Evolutionary conservation across 2,329 filamentous ascomycete species (phyloP).

Genomic region (Sarocladium strictum): DNA sequence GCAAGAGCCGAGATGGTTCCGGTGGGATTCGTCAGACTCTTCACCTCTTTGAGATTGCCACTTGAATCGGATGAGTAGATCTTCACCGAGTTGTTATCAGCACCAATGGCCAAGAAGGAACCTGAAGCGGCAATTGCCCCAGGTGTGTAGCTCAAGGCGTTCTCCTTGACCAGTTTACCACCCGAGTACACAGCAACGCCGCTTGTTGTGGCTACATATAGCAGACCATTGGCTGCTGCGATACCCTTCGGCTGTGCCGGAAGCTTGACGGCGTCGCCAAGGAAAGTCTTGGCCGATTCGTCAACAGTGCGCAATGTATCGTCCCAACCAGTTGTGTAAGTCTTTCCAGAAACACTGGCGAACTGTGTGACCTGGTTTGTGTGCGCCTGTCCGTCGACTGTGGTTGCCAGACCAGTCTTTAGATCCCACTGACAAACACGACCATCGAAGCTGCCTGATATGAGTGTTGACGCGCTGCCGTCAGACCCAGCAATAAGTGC

Average conservation of each 20-base stretch:
- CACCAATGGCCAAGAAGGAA: conserved; percentile 67
- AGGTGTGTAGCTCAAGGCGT: conserved; percentile 57
- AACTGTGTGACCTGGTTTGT: conserved; percentile 82
- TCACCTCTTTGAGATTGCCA: conserved; percentile 46
- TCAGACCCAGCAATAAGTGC: conserved; percentile 48
- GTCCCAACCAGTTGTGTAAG: conserved; percentile 92
- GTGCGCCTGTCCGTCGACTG: conserved; percentile 74
- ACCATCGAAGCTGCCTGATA: conserved; percentile 90
- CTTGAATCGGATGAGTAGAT: conserved; percentile 59
- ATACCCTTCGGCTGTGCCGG: conserved; percentile 76
- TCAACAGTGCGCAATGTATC: conserved; percentile 81
- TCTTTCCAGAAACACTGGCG: conserved; percentile 51
- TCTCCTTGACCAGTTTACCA: conserved; percentile 53
- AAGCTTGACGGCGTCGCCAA: conserved; percentile 61
- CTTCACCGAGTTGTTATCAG: conserved; percentile 65
- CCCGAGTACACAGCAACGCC: conserved; percentile 50
- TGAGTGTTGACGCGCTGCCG: conserved; percentile 59
- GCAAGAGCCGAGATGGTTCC: conserved; percentile 72
- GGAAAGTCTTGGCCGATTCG: conserved; percentile 66
- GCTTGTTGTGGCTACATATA: conserved; percentile 52
- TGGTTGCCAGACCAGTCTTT: conserved; percentile 58
- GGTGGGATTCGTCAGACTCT: conserved; percentile 61
- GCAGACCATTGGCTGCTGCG: conserved; percentile 42
- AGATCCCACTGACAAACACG: conserved; percentile 81
- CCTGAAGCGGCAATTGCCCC: conserved; percentile 66